Conservation (phyloP, 2,329 filamentous ascomycete genomes). For the Septoria petroselini region DNA sequence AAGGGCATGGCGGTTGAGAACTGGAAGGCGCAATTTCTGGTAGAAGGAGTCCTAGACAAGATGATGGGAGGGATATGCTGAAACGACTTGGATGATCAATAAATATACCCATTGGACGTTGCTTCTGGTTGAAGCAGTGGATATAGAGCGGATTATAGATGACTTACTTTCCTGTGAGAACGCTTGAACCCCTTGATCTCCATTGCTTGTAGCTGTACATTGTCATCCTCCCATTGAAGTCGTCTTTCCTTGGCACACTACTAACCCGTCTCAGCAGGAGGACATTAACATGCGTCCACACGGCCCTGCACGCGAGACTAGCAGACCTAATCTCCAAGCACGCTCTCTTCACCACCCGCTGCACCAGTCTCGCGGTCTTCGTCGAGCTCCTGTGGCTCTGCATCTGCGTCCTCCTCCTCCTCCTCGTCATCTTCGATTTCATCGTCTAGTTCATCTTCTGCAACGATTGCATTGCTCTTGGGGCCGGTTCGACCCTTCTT, state of each 20-base stretch:
- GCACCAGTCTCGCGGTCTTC: slow-evolving; percentile 33
- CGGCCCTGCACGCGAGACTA: too few relatives aligned
- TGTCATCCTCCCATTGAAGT: neutral
- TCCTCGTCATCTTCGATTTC: slow-evolving; percentile 45
- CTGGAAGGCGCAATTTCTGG: slow-evolving; percentile 41
- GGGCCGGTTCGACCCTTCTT: slow-evolving; percentile 42
- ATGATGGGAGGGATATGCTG: too few relatives aligned
- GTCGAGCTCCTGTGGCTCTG: slow-evolving; percentile 19
- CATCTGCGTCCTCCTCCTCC: slow-evolving; percentile 41
- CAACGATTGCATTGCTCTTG: slow-evolving; percentile 43
- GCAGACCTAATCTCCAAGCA: slow-evolving; percentile 39
- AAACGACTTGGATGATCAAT: neutral
- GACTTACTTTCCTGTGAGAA: too few relatives aligned
- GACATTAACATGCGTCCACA: too few relatives aligned
- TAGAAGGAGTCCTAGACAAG: neutral
- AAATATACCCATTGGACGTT: too few relatives aligned
- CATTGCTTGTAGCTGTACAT: neutral
- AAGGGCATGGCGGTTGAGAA: slow-evolving; percentile 47
- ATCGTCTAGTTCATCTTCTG: slow-evolving; percentile 42
- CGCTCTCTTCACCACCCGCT: slow-evolving; percentile 39
- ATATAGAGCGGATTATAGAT: too few relatives aligned
- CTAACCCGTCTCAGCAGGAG: too few relatives aligned
- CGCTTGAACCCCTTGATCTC: too few relatives aligned
- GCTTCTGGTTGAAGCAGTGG: too few relatives aligned
- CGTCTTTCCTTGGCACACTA: neutral